These are phyloP conservation scores for Aspergillus chevalieri DNA, from an alignment of 2,329 filamentous ascomycete genomes.

Conservation along the genomic window DNA sequence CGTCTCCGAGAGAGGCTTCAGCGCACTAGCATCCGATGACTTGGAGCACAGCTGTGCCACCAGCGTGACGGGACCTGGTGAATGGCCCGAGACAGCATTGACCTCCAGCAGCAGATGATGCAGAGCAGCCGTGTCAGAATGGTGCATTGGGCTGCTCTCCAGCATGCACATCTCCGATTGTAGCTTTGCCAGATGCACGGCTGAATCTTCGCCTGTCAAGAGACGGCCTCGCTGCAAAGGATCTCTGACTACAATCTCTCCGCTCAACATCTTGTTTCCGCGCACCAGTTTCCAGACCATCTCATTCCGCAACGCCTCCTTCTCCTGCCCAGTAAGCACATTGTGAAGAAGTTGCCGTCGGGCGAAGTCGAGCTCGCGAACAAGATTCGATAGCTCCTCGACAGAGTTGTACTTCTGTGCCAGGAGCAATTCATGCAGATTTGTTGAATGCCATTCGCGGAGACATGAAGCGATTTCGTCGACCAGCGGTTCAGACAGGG, in stretches of 20 bases:
- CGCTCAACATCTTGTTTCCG: conserved; percentile 89
- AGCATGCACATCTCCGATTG: conserved; percentile 96
- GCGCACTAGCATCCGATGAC: conserved; percentile 54
- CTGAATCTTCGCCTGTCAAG: conserved; percentile 85
- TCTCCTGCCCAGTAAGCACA: conserved; percentile 81
- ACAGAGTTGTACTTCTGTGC: conserved; percentile 73
- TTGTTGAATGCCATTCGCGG: conserved; percentile 96
- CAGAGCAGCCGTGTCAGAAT: conserved; percentile 61
- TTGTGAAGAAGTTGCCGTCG: conserved; percentile 89
- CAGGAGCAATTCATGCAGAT: conserved; percentile 85
- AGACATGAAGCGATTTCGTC: conserved; percentile 97
- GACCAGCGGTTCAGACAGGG: conserved; percentile 79
- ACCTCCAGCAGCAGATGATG: conserved; percentile 82
- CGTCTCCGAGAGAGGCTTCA: conserved; percentile 70
- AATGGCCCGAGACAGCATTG: conserved; percentile 70
- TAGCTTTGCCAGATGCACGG: conserved; percentile 80
- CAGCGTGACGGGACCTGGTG: conserved; percentile 68
- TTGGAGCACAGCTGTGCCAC: conserved; percentile 73
- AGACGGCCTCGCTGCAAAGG: conserved; percentile 76
- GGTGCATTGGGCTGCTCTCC: conserved; percentile 67
- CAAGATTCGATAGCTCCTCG: conserved; percentile 73
- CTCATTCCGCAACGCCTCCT: conserved; percentile 71
- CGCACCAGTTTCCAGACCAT: conserved; percentile 93
- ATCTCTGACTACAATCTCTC: conserved; percentile 91
- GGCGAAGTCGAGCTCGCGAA: conserved; percentile 75